A percentile compares a stretch with the other conserved stretches of the same genome.
Conservation (phyloP, 371 early-diverging fungal species). For the Mycotypha africana region DNA sequence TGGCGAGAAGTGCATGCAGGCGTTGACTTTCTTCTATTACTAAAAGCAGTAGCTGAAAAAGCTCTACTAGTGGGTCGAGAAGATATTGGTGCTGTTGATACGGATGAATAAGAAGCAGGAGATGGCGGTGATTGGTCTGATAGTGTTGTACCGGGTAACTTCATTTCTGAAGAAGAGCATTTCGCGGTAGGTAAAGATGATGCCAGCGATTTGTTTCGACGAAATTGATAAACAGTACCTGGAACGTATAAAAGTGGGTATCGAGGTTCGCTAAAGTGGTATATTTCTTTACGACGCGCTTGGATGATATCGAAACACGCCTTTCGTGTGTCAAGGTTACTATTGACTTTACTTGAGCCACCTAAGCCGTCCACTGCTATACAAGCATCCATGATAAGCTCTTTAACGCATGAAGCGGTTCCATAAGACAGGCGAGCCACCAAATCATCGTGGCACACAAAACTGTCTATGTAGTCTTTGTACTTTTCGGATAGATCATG, state of each 20-base stretch:
- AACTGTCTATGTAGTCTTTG: slow-evolving; percentile 63
- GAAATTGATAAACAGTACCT: slow-evolving; percentile 40
- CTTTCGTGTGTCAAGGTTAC: slow-evolving; percentile 20
- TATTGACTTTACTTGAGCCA: slow-evolving; percentile 32
- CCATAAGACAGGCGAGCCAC: slow-evolving; percentile 78
- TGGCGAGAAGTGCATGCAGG: slow-evolving; percentile 10
- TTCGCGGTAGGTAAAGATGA: not conserved
- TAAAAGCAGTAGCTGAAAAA: slow-evolving; percentile 1
- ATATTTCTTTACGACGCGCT: slow-evolving; percentile 36
- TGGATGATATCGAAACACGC: slow-evolving; percentile 41
- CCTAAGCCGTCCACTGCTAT: slow-evolving; percentile 44
- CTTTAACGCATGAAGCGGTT: slow-evolving; percentile 44
- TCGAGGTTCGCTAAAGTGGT: slow-evolving; percentile 31
- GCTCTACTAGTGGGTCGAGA: too few species aligned
- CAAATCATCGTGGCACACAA: slow-evolving; percentile 73
- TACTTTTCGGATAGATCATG: slow-evolving; percentile 62
- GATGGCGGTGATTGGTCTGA: too few species aligned
- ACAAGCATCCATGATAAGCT: slow-evolving; percentile 42
- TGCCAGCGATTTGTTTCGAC: slow-evolving; percentile 8
- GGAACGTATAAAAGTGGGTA: slow-evolving; percentile 44
- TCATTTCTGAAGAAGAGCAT: slow-evolving; percentile 1
- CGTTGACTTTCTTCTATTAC: not conserved
- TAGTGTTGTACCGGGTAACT: slow-evolving; percentile 6
- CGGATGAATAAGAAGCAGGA: not conserved
- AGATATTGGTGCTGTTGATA: not conserved